Evolutionary conservation across 768 basidiomycete genomes (phyloP).

Genomic region (Boletus eberwhitei): DNA sequence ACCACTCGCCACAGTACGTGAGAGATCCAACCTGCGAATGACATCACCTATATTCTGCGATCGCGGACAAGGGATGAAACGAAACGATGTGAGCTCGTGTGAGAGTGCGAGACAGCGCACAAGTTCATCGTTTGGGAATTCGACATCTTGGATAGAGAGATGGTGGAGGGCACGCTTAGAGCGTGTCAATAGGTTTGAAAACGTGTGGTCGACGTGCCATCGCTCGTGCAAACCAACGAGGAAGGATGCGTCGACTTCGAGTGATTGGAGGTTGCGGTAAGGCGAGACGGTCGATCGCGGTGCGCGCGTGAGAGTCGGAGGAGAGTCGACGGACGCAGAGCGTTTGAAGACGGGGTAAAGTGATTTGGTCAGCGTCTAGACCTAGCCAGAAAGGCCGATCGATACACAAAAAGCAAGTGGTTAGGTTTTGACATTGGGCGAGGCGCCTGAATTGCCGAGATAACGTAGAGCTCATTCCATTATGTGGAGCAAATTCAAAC

Average conservation of each 20-base stretch:
- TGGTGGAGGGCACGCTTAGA: conserved; percentile 13
- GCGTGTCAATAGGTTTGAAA: conserved; percentile 17
- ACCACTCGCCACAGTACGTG: neutral
- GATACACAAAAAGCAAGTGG: conserved; percentile 17
- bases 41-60: conserved; percentile 13
- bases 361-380: neutral
- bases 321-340: conserved; percentile 18
- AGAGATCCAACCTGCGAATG: conserved; percentile 3
- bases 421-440: conserved; percentile 18
- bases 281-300: conserved; percentile 8
- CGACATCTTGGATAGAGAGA: conserved; percentile 12
- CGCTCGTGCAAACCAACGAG: neutral
- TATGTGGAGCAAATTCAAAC: conserved; percentile 6
- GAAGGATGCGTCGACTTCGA: conserved; percentile 15
- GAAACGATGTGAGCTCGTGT: conserved; percentile 6
- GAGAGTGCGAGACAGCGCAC: conserved; percentile 18
- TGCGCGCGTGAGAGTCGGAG: neutral
- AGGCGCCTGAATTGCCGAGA: conserved; percentile 6
- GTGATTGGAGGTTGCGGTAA: conserved; percentile 17
- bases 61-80: conserved; percentile 17
- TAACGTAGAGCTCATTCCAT: conserved; percentile 1
- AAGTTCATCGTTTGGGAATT: conserved; percentile 18
- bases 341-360: conserved; percentile 9
- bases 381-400: neutral
- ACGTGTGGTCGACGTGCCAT: conserved; percentile 9